Conservation (phyloP, 495 filamentous ascomycete genomes). For the Bacidia rubella region DNA sequence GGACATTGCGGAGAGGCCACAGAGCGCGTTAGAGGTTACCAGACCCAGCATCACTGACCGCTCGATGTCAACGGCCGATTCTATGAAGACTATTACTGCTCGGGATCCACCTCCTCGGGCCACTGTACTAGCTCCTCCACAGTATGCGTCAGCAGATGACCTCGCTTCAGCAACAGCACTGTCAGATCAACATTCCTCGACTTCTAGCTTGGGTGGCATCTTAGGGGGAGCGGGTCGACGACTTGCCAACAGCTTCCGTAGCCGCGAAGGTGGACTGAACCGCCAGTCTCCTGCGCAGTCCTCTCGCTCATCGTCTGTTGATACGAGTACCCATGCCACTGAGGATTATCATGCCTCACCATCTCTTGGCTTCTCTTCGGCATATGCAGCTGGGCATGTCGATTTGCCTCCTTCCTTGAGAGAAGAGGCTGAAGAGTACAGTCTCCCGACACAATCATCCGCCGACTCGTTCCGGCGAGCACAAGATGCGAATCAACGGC, state of each 20-base stretch:
- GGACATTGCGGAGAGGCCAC: conserved; percentile 18
- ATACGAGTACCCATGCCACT: conserved; percentile 25
- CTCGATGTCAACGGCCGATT: conserved; percentile 48
- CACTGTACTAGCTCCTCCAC: conserved; percentile 2
- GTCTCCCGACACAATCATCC: conserved; percentile 22
- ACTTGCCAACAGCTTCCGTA: conserved; percentile 31
- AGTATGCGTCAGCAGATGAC: conserved; percentile 22
- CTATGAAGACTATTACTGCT: conserved; percentile 46
- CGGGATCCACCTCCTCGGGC: conserved; percentile 23
- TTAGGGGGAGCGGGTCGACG: conserved; percentile 43
- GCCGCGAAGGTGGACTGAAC: conserved; percentile 22
- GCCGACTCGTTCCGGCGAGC: conserved; percentile 34
- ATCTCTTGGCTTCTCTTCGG: conserved; percentile 45
- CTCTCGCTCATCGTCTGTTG: conserved; percentile 18
- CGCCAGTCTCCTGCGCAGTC: conserved; percentile 13
- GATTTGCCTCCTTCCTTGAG: conserved; percentile 33
- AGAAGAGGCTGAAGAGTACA: conserved; percentile 22
- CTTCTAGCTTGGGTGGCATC: conserved; percentile 38
- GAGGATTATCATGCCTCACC: conserved; percentile 52
- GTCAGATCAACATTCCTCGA: conserved; percentile 34
- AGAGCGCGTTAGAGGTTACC: conserved; percentile 22
- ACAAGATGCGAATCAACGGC: conserved; percentile 23
- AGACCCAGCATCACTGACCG: conserved; percentile 36
- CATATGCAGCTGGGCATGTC: conserved; percentile 49
- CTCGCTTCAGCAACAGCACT: conserved; percentile 30